These are phyloP conservation scores for Jacaranda copaia DNA, from an alignment of 257 asterid genomes.

Conservation along the genomic window DNA sequence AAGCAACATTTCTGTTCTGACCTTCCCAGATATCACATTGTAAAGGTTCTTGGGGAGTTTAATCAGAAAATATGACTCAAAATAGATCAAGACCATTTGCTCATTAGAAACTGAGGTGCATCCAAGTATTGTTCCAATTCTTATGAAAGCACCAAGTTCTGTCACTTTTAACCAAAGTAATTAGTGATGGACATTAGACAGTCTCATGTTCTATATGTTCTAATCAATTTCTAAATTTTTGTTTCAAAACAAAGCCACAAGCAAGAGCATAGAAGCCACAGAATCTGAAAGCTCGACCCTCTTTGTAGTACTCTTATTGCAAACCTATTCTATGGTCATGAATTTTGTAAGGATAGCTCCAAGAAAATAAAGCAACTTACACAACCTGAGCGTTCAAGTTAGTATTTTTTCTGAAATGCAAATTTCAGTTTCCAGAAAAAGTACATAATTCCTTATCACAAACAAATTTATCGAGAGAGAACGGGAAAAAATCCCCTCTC, in stretches of 20 bases:
- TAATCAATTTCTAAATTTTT: too few species aligned
- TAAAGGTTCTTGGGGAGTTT: background rate
- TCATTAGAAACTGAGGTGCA: background rate
- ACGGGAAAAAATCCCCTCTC: background rate
- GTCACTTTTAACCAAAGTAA: background rate
- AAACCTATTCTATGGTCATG: background rate
- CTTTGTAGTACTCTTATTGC: background rate
- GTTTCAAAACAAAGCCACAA: background rate
- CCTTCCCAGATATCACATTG: background rate
- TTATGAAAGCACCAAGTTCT: background rate
- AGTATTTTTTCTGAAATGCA: background rate
- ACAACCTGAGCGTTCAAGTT: background rate
- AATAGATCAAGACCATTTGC: background rate
- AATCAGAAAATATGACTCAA: slow-evolving; percentile 13
- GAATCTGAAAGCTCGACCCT: background rate
- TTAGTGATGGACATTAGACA: background rate
- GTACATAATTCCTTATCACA: background rate
- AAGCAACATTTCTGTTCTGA: background rate
- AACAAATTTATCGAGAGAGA: background rate
- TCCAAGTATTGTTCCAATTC: background rate
- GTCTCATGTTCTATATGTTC: background rate
- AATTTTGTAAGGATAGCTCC: background rate
- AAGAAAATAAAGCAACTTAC: background rate
- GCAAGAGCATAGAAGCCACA: background rate
- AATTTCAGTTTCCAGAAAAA: background rate